These are phyloP conservation scores for Russula compacta DNA, from an alignment of 768 basidiomycete species.

Conservation along the genomic window DNA sequence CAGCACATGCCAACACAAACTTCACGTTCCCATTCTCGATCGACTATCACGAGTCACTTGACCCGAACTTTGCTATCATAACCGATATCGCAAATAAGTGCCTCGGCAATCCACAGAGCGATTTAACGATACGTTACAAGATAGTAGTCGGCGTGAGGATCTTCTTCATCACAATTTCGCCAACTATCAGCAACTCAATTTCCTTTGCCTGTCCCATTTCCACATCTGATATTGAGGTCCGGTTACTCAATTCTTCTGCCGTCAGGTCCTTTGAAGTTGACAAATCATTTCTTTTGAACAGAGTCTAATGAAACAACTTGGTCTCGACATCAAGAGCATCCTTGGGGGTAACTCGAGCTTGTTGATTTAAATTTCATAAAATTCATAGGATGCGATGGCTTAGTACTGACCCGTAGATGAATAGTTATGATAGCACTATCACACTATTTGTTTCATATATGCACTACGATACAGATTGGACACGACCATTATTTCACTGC, in stretches of 20 bases:
- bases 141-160: conserved; percentile 63
- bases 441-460: not conserved
- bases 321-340: not conserved
- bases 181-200: conserved; percentile 51
- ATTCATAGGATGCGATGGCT: not conserved
- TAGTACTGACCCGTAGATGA: not conserved
- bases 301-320: not conserved
- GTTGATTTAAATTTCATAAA: not conserved
- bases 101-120: conserved; percentile 30
- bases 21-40: conserved; percentile 73
- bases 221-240: conserved; percentile 27
- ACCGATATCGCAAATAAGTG: conserved; percentile 56
- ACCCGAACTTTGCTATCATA: conserved; percentile 49
- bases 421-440: not conserved
- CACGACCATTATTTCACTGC: not conserved
- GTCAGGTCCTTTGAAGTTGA: not conserved
- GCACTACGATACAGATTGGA: not conserved
- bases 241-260: conserved; percentile 2
- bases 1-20: conserved; percentile 46
- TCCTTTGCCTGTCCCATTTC: conserved; percentile 58
- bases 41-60: conserved; percentile 43
- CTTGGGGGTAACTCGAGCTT: too few relatives aligned
- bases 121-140: conserved; percentile 55
- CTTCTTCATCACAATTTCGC: conserved; percentile 56
- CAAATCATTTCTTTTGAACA: not conserved